Evolutionary conservation across 257 asterid species (phyloP).

Genomic region (Verbena officinalis): DNA sequence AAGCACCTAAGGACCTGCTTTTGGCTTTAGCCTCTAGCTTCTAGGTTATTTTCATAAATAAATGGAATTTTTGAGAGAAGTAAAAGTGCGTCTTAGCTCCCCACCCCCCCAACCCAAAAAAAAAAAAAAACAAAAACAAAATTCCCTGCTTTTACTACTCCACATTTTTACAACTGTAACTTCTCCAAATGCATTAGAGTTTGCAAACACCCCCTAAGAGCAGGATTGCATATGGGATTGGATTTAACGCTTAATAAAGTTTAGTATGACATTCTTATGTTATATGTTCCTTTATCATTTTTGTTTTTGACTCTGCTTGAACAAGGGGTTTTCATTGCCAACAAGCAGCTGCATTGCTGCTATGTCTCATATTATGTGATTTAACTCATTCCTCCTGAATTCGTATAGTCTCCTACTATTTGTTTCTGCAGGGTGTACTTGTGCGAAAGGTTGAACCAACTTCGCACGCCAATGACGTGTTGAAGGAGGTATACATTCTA

Average conservation of each 20-base stretch:
- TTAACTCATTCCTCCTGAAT: conserved; percentile 15
- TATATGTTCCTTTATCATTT: not conserved
- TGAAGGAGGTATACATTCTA: conserved; percentile 66
- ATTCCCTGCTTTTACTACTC: no score
- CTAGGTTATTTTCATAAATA: no score
- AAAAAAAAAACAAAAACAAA: no score
- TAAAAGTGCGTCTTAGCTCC: no score
- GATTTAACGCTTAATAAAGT: not conserved
- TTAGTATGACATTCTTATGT: not conserved
- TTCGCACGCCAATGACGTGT: conserved; percentile 62
- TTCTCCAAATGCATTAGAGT: no score
- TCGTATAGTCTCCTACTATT: conserved; percentile 24
- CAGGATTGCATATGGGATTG: no score
- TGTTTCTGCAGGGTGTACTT: conserved; percentile 69
- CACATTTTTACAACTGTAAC: no score
- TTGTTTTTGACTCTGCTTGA: conserved; percentile 1
- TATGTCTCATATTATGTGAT: conserved; percentile 22
- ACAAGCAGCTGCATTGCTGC: conserved; percentile 19
- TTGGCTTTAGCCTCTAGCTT: no score
- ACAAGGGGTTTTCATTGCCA: not conserved
- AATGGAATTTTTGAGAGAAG: no score
- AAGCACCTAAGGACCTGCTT: no score
- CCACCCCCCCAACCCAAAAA: no score
- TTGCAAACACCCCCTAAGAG: no score
- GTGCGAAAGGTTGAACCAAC: conserved; percentile 85